These are phyloP conservation scores for Tremella yokohamensis DNA, from an alignment of 768 basidiomycete species.

Conservation along the genomic window DNA sequence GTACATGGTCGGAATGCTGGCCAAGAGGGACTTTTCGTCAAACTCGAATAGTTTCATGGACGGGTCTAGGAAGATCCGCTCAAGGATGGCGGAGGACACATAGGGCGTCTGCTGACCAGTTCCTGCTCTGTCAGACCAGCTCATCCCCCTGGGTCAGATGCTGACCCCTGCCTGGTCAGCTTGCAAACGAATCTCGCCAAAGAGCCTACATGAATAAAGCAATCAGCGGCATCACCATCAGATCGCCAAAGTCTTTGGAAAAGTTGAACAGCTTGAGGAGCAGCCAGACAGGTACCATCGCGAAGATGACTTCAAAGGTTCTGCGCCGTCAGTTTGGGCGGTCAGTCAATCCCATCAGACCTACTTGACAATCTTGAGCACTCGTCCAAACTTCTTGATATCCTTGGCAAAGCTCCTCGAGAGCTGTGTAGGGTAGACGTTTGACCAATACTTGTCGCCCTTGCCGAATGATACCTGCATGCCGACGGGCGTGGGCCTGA, in stretches of 20 bases:
- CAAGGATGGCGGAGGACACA: slow-evolving; percentile 5
- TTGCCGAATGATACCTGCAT: slow-evolving; percentile 9
- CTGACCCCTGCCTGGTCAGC: too few relatives aligned
- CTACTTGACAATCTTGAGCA: slow-evolving; percentile 8
- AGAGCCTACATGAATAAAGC: slow-evolving; percentile 1
- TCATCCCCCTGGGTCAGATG: too few relatives aligned
- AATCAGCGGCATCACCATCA: neutral
- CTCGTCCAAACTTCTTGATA: slow-evolving; percentile 9
- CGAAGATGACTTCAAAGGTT: slow-evolving; percentile 5
- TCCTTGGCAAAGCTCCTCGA: slow-evolving; percentile 1
- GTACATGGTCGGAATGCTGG: slow-evolving; percentile 3
- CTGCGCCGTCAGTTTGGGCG: neutral
- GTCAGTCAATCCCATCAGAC: neutral
- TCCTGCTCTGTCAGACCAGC: neutral
- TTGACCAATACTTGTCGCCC: slow-evolving; percentile 7
- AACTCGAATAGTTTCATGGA: neutral
- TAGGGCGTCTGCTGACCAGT: slow-evolving; percentile 6
- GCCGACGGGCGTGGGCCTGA: slow-evolving; percentile 7
- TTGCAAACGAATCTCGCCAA: too few relatives aligned
- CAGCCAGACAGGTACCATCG: neutral
- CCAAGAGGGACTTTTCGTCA: slow-evolving; percentile 2
- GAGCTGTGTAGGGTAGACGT: slow-evolving; percentile 7
- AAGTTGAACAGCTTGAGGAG: slow-evolving; percentile 5
- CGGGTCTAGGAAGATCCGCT: slow-evolving; percentile 6
- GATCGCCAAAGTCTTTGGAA: slow-evolving; percentile 2